Evolutionary conservation across 768 basidiomycete genomes (phyloP), one percentile per base, ranked within the genome.

Genomic region (Nidularia sp.): DNA sequence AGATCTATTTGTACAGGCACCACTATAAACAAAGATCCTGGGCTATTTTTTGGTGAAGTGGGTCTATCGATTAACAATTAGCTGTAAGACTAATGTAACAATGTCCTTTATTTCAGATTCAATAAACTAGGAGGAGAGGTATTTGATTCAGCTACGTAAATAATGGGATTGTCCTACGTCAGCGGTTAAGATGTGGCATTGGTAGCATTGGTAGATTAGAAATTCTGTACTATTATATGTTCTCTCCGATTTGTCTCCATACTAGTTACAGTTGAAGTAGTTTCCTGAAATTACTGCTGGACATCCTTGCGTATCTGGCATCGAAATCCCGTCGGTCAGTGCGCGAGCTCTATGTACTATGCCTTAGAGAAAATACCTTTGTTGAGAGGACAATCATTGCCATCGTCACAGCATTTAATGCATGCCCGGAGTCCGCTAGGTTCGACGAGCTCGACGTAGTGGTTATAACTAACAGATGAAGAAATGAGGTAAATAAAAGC

Each of bases 371-470:
- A 18, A 60, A 7, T 59, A 78, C 79, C 80, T 60, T 66, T 71
- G 55, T 74, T 69, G 4, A 70, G 68, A n/a, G 78, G 80, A 62
- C 81, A 84, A 60, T 84, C 82, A 0, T 65, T 70, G 0, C 70
- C 64, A 53, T 81, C 73, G 48, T 81, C 76, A 57, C 82, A 84
- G 58, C 82, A 84, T 59, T 72, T 74, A 55, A 84, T 79, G 62
- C 82, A 84, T 5, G 80, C 81, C 2, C 82, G 71, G 2, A 61
- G 62, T 4, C 66, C 79, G 18, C 66, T 67, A 8, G 81, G 82
- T 60, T 84, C 82, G 29, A 83, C 70, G 13, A 83, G 64, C 55
- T 84, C 82, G 18, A 82, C 78, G 57, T 82, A 84, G 61, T 82
- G 79, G 35, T 81, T 81, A 61, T 80, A 84, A 3, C 76, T 77